Base-by-base conservation (phyloP, 2,329 filamentous ascomycete genomes). In the Hypocreales sp. region DNA sequence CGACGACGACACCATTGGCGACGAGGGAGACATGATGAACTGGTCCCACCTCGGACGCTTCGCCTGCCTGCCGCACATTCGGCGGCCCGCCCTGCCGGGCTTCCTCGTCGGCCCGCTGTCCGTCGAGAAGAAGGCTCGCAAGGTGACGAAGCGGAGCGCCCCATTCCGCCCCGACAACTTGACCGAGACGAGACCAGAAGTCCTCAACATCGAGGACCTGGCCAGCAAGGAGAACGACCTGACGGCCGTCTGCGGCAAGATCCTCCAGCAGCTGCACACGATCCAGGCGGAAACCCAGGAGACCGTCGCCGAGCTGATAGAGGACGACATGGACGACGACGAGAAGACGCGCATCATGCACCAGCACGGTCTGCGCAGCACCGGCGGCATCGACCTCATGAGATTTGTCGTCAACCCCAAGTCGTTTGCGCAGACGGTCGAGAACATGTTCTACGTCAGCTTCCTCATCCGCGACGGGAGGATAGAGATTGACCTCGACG, bases 391-490 rank as follows among this genome's bases (percentile, higher is more conserved):
- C 4, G 72, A 80, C 26, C 55, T 94, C 9, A 78, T 94, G 48
- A 73, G 79, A 28, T 95, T 94, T 40, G 81, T 84, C 22, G 68
- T 95, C 36, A 93, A 98, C 40, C 90, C 90, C 1, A 60, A 60
- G 21, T 92, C 83, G 1, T 98, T 95, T 42, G 82, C 82, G 0
- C 90, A 98, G 51, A 93, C 84, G 0, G 75, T 98, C 6, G 90
- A 98, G 48, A 98, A 98, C 42, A 62, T 98, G 41, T 98, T 98
- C 51, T 95, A 95, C 48, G 71, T 93, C 40, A 92, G 82, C 47
- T 98, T 98, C 45, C 57, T 98, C 34, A 83, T 95, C 33, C 73
- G 81, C 31, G 90, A 98, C 52, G 84, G 84, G 8, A 72, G 68
- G 33, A 69, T 84, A 5, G 72, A 71, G 19, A 64, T 98, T n/a